Evolutionary conservation across 1,284 basidiomycete genomes (phyloP), one percentile per base, ranked within the genome.

Genomic region (Xerocomus alliaceus): DNA sequence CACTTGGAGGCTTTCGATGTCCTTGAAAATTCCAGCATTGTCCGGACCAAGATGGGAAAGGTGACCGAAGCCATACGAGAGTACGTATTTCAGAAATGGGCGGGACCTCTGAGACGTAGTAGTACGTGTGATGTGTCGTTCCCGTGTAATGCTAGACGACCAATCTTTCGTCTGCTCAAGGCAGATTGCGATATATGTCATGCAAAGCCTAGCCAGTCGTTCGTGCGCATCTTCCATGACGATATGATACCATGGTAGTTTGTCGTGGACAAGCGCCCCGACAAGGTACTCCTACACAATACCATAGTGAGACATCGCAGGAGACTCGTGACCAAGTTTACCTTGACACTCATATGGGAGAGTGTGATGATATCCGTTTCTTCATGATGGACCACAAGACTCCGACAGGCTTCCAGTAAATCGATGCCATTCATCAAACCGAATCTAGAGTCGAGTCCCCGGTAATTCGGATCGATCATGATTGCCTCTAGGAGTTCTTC

Each of bases 211-310:
- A 12, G 56, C 56, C 4, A 60, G 31, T 15, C 39, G 39, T 32
- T 42, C 51, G 29, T 53, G 51, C 22, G 37, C 39, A 18, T 32
- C 17, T 29, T 49, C 54, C 46, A 57, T 22, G 34, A 49, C 20
- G 29, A 53, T 41, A 24, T 53, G 51, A 41, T 53, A 53, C 28
- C 26, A 18, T 12, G 39, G 51, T 5, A 63, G 10, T 39, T 53
- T 29, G 6, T 1, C 24, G 1, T 1, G 12, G 24, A 62, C 26
- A 22, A 58, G 45, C 22, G 53, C 45, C 20, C 56, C 62, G 2
- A 60, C 22, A 9, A 63, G 56, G 34, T 64, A 64, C 18, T 64
- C 56, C 62, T 64, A 13, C 15, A 31, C 2, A 24, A 39, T 37
- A 37, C 15, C 12, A 15, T 11, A 20, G 17, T 45, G 9, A n/a